A percentile compares a stretch with the other conserved stretches of the same genome.
Conservation (phyloP, 2,329 filamentous ascomycete species). For the Clonostachys rosea region DNA sequence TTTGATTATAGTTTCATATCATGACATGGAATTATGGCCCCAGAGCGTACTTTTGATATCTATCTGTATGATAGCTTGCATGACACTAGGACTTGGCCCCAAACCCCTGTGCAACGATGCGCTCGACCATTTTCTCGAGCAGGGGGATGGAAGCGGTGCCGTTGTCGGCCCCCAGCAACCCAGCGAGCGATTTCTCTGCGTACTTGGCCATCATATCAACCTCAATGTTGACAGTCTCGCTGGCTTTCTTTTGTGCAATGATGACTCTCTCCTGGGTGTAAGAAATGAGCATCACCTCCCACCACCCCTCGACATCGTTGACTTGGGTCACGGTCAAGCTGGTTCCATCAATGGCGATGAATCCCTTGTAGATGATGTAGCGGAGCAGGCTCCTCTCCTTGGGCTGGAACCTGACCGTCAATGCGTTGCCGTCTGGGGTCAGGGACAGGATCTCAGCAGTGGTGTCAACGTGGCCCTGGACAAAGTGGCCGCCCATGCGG, state of each 20-base stretch:
- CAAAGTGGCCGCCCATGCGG: slow-evolving; percentile 97
- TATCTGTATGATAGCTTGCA: background rate
- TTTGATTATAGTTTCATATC: background rate
- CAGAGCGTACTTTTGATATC: background rate
- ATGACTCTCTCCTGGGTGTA: slow-evolving; percentile 95
- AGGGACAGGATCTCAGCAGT: slow-evolving; percentile 70
- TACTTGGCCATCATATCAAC: slow-evolving; percentile 87
- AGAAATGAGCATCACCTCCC: slow-evolving; percentile 95
- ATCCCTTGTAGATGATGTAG: slow-evolving; percentile 96
- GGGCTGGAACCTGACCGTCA: slow-evolving; percentile 81
- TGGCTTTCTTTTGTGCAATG: slow-evolving; percentile 70
- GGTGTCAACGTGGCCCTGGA: slow-evolving; percentile 96
- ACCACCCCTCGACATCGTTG: slow-evolving; percentile 73
- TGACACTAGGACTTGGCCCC: background rate
- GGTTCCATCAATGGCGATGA: slow-evolving; percentile 88
- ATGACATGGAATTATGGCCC: background rate
- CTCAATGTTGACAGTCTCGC: slow-evolving; percentile 86
- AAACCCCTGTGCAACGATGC: slow-evolving; percentile 55
- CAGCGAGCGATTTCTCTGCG: slow-evolving; percentile 83
- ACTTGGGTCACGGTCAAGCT: slow-evolving; percentile 90
- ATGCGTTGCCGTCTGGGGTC: slow-evolving; percentile 80
- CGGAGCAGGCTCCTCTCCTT: slow-evolving; percentile 64
- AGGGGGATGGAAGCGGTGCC: slow-evolving; percentile 48
- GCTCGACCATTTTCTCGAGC: slow-evolving; percentile 68
- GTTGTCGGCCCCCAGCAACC: slow-evolving; percentile 54